These are phyloP conservation scores for Suillus fuscotomentosus DNA, from an alignment of 768 basidiomycete genomes.

Conservation along the genomic window DNA sequence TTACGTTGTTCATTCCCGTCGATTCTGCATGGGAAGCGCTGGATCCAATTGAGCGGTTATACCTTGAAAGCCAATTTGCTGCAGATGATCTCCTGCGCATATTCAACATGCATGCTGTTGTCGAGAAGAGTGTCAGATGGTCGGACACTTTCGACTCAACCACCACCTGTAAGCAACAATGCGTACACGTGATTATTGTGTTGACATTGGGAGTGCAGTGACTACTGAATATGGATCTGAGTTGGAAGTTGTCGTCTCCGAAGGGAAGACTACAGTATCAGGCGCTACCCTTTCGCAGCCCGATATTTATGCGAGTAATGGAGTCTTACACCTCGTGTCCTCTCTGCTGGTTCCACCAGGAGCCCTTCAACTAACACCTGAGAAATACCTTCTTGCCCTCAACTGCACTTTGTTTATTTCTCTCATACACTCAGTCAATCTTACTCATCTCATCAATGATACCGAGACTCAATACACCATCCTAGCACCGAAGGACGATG, in stretches of 20 bases:
- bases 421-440: conserved; percentile 79
- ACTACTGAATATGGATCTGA: conserved; percentile 66
- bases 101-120: conserved; percentile 74
- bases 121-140: conserved; percentile 58
- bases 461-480: conserved; percentile 77
- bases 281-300: conserved; percentile 62
- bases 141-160: conserved; percentile 57
- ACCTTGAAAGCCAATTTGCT: conserved; percentile 88
- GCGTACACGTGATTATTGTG: background rate
- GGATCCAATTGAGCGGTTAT: conserved; percentile 75
- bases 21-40: conserved; percentile 82
- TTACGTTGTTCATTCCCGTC: conserved; percentile 89
- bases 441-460: conserved; percentile 69
- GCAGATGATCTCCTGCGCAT: conserved; percentile 76
- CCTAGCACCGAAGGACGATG: conserved; percentile 88
- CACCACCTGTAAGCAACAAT: conserved; percentile 48
- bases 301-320: conserved; percentile 93
- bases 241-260: conserved; percentile 56
- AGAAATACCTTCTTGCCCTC: conserved; percentile 90
- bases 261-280: conserved; percentile 55
- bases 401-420: conserved; percentile 92
- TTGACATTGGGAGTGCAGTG: conserved; percentile 41
- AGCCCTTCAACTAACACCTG: conserved; percentile 80
- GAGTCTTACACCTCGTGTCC: conserved; percentile 89
- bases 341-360: conserved; percentile 77